Percentiles rank a stretch among this genome's conserved stretches.
These are phyloP conservation scores for Colletotrichum paranaense DNA, from an alignment of 2,329 filamentous ascomycete genomes.

Conservation along the genomic window DNA sequence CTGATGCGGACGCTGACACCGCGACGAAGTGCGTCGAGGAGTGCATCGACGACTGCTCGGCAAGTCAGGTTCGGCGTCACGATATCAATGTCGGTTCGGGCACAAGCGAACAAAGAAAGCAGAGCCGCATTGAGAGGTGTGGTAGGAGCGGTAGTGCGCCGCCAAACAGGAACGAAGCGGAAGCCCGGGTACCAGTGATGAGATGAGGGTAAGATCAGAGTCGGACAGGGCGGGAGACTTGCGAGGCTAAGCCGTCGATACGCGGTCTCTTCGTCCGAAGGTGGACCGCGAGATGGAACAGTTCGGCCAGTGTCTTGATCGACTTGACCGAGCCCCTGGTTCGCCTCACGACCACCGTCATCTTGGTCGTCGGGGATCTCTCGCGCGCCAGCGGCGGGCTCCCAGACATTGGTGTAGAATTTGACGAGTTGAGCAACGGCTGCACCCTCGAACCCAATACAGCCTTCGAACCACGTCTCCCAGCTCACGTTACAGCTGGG, in stretches of 20 bases:
- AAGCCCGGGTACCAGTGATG: slow-evolving; percentile 78
- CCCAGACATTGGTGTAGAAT: slow-evolving; percentile 81
- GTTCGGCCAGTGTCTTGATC: background rate
- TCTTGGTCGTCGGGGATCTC: slow-evolving; percentile 1
- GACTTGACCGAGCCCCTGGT: background rate
- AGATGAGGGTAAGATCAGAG: slow-evolving; percentile 78
- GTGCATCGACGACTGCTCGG: slow-evolving; percentile 68
- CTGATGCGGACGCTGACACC: slow-evolving; percentile 77
- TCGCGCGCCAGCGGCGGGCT: slow-evolving; percentile 2
- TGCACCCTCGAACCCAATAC: slow-evolving; percentile 72
- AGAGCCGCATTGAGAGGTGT: slow-evolving; percentile 78
- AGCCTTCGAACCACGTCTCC: slow-evolving; percentile 89
- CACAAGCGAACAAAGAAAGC: slow-evolving; percentile 68
- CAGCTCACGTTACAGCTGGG: slow-evolving; percentile 88
- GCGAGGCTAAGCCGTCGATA: slow-evolving; percentile 32
- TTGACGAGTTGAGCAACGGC: slow-evolving; percentile 70
- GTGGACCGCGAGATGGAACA: background rate
- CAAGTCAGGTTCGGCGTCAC: slow-evolving; percentile 85
- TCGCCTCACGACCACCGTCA: background rate
- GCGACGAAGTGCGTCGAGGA: slow-evolving; percentile 70
- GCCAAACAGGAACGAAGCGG: slow-evolving; percentile 66
- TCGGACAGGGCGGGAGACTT: slow-evolving; percentile 51
- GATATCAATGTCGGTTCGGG: slow-evolving; percentile 71
- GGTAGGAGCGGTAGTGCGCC: slow-evolving; percentile 60
- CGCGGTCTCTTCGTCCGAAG: slow-evolving; percentile 22